Base-by-base conservation (phyloP, 225 moss, liverwort and hornwort genomes). In the Sphagnum contortum region DNA sequence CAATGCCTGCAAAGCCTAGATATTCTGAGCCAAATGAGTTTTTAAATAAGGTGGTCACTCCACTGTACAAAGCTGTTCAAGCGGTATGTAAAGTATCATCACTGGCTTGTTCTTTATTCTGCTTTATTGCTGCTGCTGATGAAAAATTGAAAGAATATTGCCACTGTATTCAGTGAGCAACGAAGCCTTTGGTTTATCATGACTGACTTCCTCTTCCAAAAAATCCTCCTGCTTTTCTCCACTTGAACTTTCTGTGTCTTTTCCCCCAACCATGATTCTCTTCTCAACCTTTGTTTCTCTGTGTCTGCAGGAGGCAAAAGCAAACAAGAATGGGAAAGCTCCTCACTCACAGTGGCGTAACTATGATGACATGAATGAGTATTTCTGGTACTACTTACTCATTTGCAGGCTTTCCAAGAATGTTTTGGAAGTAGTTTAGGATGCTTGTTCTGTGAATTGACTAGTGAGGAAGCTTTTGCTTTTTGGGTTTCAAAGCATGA, bases 281-380 rank as follows among this genome's bases (percentile, higher is more conserved):
- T 29, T 29, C 29, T 29, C 29, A 29, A 29, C 0, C 29, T 29
- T 29, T 29, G 29, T 29, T 1, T 29, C 29, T 29, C 29, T 29
- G 29, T 29, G 29, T 29, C 29, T 77, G 70, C 83, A 94, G 94
- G 95, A 96, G 79, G 86, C 92, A 72, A 55, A 64, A 50, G 50
- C 74, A 45, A 89, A 91, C 64, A 68, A 52, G 8, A 8, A 61
- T 44, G 96, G 90, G 61, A 81, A 76, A 47, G 75, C 79, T 71
- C 72, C 86, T n/a, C 98, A 99, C 80, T 89, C 98, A 74, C 83
- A 77, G 13, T 99, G 98, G 98, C 87, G 98, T 71, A 99, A 96
- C 69, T 96, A 96, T 71, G 96, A 96, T 70, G 96, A 96, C 56
- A 78, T 96, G 76, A 96, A 96, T 76, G 96, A 96, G 66, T 99